Evolutionary conservation across 31 red algal species (phyloP).

Genomic region (Asparagopsis taxiformis): DNA sequence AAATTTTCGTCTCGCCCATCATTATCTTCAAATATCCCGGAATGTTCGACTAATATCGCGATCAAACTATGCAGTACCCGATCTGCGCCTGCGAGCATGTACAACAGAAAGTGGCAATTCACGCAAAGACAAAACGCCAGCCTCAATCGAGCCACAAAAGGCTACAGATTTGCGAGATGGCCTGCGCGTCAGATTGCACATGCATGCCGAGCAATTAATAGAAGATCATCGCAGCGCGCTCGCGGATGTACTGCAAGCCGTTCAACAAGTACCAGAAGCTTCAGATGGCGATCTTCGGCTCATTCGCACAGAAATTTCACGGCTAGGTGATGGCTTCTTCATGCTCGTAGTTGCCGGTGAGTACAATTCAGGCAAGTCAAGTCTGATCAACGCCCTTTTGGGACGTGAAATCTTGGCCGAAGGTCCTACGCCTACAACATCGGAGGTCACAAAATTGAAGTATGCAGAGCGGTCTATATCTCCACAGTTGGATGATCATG

Average conservation of each 20-base stretch:
- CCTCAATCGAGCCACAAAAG: not conserved
- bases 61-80: too few relatives aligned
- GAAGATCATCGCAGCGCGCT: constrained; percentile 26
- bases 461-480: constrained; percentile 7
- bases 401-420: constrained; percentile 23
- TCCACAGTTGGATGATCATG: constrained; percentile 13
- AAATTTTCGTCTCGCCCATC: too few relatives aligned
- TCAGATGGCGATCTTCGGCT: constrained; percentile 16
- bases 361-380: constrained; percentile 64
- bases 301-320: constrained; percentile 21
- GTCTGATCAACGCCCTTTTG: constrained; percentile 49
- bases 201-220: not conserved
- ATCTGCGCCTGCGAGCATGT: too few relatives aligned
- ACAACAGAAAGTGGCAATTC: too few relatives aligned
- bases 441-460: constrained; percentile 34
- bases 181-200: constrained; percentile 4
- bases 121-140: too few relatives aligned
- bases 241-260: not conserved
- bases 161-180: not conserved
- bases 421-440: constrained; percentile 63
- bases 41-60: too few relatives aligned
- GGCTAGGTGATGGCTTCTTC: constrained; percentile 64
- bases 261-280: constrained; percentile 2
- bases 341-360: constrained; percentile 63
- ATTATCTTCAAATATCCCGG: too few relatives aligned